Evolutionary conservation across 2,329 filamentous ascomycete genomes (phyloP).

Genomic region (Cladosporium cucumerinum): DNA sequence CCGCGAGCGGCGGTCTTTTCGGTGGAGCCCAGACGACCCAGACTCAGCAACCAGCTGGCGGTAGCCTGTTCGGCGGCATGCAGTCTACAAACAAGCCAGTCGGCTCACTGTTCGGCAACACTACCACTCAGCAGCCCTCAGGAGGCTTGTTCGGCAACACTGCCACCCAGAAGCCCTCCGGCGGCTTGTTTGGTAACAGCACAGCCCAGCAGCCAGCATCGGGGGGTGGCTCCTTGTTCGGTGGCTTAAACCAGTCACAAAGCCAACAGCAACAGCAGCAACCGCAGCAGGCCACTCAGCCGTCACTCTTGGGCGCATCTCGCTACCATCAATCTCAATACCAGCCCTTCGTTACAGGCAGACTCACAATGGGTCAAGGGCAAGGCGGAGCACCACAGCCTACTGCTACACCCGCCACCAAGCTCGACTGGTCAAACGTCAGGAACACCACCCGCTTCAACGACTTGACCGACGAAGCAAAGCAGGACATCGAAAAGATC

Average conservation of each 20-base stretch:
- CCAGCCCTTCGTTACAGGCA: constrained; percentile 30
- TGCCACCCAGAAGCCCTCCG: constrained; percentile 19
- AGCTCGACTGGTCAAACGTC: constrained; percentile 74
- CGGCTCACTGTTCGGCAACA: constrained; percentile 1
- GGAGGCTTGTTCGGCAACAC: constrained; percentile 29
- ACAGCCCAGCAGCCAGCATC: constrained; percentile 4
- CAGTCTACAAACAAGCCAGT: constrained; percentile 13
- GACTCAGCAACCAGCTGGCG: constrained; percentile 18
- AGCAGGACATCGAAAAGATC: constrained; percentile 71
- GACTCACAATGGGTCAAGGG: constrained; percentile 48
- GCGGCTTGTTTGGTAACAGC: constrained; percentile 15
- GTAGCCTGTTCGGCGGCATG: constrained; percentile 23
- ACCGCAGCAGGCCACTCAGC: constrained; percentile 24
- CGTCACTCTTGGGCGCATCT: constrained; percentile 28
- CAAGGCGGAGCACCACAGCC: constrained; percentile 42
- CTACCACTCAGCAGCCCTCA: not conserved
- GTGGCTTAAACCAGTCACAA: constrained; percentile 25
- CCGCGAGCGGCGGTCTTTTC: constrained; percentile 19
- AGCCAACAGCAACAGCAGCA: constrained; percentile 28
- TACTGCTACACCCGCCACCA: constrained; percentile 57
- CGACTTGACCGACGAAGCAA: constrained; percentile 78
- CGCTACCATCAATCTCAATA: constrained; percentile 23
- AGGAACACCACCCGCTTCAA: constrained; percentile 87
- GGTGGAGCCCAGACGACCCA: constrained; percentile 13
- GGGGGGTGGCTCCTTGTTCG: constrained; percentile 17